A percentile compares a stretch with the other conserved stretches of the same genome.
Evolutionary conservation across 371 early-diverging fungal species (phyloP).

Genomic region (Parasitella parasitica): DNA sequence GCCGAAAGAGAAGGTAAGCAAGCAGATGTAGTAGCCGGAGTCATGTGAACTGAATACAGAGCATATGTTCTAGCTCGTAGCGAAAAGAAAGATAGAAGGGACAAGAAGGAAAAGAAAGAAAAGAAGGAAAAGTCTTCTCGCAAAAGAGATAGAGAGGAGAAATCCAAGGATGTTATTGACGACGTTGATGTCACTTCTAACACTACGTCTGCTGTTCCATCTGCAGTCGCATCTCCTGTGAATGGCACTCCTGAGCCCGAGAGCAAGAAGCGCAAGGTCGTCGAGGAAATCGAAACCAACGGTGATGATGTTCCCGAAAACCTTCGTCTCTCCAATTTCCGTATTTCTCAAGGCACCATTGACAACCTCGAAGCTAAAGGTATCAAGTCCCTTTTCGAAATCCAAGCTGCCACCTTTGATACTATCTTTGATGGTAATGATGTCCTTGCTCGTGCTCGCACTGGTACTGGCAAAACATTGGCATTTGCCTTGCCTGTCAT

Average conservation of each 20-base stretch:
- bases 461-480: slow-evolving; percentile 95
- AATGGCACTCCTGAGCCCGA: slow-evolving; percentile 19
- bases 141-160: slow-evolving; percentile 21
- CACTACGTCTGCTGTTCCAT: background rate
- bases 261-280: slow-evolving; percentile 31
- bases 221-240: background rate
- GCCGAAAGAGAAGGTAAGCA: slow-evolving; percentile 15
- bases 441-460: slow-evolving; percentile 93
- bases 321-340: slow-evolving; percentile 63
- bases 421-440: slow-evolving; percentile 87
- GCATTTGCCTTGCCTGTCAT: slow-evolving; percentile 90
- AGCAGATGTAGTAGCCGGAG: too few species aligned
- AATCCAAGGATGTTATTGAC: slow-evolving; percentile 16
- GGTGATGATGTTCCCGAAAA: slow-evolving; percentile 65
- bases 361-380: slow-evolving; percentile 67
- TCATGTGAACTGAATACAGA: too few species aligned
- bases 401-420: slow-evolving; percentile 86
- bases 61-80: slow-evolving; percentile 6
- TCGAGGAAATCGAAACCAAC: slow-evolving; percentile 23
- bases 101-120: slow-evolving; percentile 41
- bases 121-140: slow-evolving; percentile 35
- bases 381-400: slow-evolving; percentile 85
- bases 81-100: slow-evolving; percentile 17
- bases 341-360: slow-evolving; percentile 63
- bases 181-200: slow-evolving; percentile 21